Percentiles rank a stretch among this genome's conserved stretches.
These are phyloP conservation scores for Golubevia sp. DNA, from an alignment of 1,284 basidiomycete species.

Conservation along the genomic window DNA sequence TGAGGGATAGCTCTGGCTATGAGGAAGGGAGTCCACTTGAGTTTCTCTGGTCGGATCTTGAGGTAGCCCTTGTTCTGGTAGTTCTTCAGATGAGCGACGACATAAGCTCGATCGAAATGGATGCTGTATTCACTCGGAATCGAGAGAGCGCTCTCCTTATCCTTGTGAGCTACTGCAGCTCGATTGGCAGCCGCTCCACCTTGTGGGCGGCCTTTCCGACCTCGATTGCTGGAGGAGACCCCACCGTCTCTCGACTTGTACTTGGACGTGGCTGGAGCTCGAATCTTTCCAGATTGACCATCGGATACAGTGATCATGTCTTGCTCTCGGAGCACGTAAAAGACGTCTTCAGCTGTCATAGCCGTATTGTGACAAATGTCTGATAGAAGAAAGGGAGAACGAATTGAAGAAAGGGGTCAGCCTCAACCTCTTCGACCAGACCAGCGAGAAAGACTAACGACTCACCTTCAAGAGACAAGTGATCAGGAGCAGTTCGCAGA, in stretches of 20 bases:
- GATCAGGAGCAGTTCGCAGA: conserved; percentile 69
- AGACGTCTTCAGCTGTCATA: conserved; percentile 89
- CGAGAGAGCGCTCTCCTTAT: conserved; percentile 63
- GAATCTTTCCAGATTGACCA: conserved; percentile 26
- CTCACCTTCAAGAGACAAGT: conserved; percentile 76
- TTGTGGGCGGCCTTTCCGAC: conserved; percentile 71
- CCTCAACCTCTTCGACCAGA: background rate
- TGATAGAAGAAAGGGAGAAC: conserved; percentile 53
- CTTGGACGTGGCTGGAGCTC: conserved; percentile 35
- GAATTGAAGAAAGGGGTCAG: conserved; percentile 4
- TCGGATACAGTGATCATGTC: conserved; percentile 72
- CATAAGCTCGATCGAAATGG: conserved; percentile 73
- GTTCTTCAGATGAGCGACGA: conserved; percentile 71
- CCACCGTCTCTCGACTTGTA: conserved; percentile 25
- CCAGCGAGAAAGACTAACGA: conserved; percentile 4
- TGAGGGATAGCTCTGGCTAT: conserved; percentile 66
- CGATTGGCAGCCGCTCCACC: conserved; percentile 68
- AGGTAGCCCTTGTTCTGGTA: conserved; percentile 83
- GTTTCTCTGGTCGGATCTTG: conserved; percentile 77
- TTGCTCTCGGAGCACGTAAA: conserved; percentile 75
- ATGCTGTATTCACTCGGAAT: conserved; percentile 79
- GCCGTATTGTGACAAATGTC: conserved; percentile 85
- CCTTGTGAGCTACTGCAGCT: conserved; percentile 60
- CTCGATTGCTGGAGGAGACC: conserved; percentile 8
- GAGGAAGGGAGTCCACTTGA: conserved; percentile 95